Base-by-base conservation (phyloP, 176 grass and related monocot species). In the Oropetium thomaeum region DNA sequence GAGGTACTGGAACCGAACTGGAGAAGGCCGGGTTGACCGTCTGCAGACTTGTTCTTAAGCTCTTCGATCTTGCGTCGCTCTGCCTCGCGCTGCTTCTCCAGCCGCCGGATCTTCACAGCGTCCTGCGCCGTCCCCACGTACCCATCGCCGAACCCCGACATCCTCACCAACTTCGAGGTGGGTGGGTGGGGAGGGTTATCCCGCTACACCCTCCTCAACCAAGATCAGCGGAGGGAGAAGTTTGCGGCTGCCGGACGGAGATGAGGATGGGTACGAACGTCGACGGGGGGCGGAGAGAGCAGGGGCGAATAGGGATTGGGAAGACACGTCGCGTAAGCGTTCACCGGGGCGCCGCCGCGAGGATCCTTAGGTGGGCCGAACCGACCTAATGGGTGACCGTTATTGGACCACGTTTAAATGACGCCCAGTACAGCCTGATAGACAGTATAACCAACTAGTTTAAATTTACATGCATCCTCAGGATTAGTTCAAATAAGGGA, bases 1-100 rank as follows among this genome's bases (percentile, higher is more conserved):
- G 90, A 93, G 81, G 94, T 97, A 87, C 91, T 90, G 82, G 91
- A 99, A 43, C 96, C 96, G 68, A 99, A 99, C 89, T 99, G 96
- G 76, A 99, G 96, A 71, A 99, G 96, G 17, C 96, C 91, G 12
- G 91, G 87, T 81, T 97, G 89, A 17, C 76, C 91, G 45, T 80
- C 86, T 20, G 86, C 58, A 71, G 87, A 92, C 74, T 97, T 97
- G 83, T 62, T 91, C 84, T 93, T 93, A 65, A 96, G 83, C 78
- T 97, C 90, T 75, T 97, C 88, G 69, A 97, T 91, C 88, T 93
- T 97, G 25, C 94, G 88, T 55, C 89, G 88, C 88, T 97, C 94
- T 25, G 91, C 89, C 84, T 99, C 96, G 15, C 91, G 83, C 87
- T 99, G 96, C 84, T 99, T 99, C 96, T 99, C 82, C 62, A 99